Percentiles rank a stretch among this genome's conserved stretches.
These are phyloP conservation scores for Passiflora organensis DNA, from an alignment of 345 rosid genomes.

Conservation along the genomic window DNA sequence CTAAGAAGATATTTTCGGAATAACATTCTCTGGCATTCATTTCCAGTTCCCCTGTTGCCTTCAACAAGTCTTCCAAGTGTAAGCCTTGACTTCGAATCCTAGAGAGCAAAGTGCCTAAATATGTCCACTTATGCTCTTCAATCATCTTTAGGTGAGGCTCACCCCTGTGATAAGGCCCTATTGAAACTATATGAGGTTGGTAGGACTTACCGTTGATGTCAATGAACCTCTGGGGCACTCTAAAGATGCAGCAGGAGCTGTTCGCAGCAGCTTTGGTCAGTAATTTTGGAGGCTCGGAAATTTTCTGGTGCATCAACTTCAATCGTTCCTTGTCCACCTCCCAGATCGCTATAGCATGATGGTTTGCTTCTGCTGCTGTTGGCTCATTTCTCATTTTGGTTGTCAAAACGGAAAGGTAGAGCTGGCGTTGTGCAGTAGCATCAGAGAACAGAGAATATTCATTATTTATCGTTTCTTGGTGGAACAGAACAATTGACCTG, in stretches of 20 bases:
- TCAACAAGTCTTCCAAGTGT: constrained; percentile 41
- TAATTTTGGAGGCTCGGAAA: constrained; percentile 38
- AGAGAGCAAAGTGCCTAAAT: constrained; percentile 39
- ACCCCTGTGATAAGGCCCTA: constrained; percentile 70
- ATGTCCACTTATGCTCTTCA: constrained; percentile 80
- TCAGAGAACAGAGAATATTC: no score
- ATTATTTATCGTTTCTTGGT: no score
- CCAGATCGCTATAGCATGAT: constrained; percentile 15
- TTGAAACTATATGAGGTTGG: constrained; percentile 60
- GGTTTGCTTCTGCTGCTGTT: no score
- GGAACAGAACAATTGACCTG: no score
- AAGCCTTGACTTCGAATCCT: constrained; percentile 29
- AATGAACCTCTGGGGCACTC: constrained; percentile 37
- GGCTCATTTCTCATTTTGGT: no score
- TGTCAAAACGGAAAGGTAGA: no score
- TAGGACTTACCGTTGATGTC: constrained; percentile 55
- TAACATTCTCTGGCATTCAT: constrained; percentile 53
- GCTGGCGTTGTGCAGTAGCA: no score
- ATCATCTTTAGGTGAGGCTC: constrained; percentile 45
- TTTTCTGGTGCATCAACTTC: constrained; percentile 33
- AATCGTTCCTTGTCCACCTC: constrained; percentile 32
- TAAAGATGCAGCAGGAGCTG: constrained; percentile 43
- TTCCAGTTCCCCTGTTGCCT: constrained; percentile 35
- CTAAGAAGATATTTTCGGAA: constrained; percentile 47
- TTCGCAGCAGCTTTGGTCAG: constrained; percentile 35